Base-by-base conservation (phyloP, 2,329 filamentous ascomycete genomes). In the Trichothecium sympodiale region DNA sequence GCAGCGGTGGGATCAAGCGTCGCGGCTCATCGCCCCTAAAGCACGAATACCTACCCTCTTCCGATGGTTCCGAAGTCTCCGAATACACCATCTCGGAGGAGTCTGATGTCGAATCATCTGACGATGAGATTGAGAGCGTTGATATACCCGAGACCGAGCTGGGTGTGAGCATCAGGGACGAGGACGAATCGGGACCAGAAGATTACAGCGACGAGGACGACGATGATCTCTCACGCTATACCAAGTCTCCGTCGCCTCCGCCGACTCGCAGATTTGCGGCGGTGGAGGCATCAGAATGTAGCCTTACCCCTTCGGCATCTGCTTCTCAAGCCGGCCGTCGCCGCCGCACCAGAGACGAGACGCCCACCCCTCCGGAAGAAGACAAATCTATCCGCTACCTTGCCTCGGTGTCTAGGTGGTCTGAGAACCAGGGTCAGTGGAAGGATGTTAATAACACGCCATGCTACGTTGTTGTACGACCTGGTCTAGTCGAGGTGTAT, bases 41-140 rank as follows among this genome's bases (percentile, higher is more conserved):
- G 62, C 89, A 96, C 53, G 89, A 98, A 60, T 98, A 95, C 49
- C 80, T 88, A 43, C 89, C 89, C 12, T 96, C 91, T 1, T 75
- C 75, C 6, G 76, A 70, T n/a, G 65, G 69, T 23, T 67, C 64
- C 18, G 64, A 69, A 26, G 54, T 64, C 12, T 70, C 69, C 10
- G 60, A 61, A n/a, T 67, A 73, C 28, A 57, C 68, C 14, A 71
- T 69, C 5, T 61, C 65, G 32, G 71, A 75, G 33, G 61, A 65
- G 29, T 72, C 69, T 12, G 61, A 53, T 15, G 57, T 57, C 3
- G 59, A 66, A 23, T 67, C 60, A 8, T 69, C 65, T 2, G 62
- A 66, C 29, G 69, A 72, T 35, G 74, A 78, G 20, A 58, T 77
- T 6, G 76, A 80, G 39, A 74, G 70, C 20, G 62, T 72, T 15